A percentile compares a stretch with the other conserved stretches of the same genome.
phyloP scores from a whole-genome alignment of 805 yeast genomes.

The Pichia ethanolica region DNA sequence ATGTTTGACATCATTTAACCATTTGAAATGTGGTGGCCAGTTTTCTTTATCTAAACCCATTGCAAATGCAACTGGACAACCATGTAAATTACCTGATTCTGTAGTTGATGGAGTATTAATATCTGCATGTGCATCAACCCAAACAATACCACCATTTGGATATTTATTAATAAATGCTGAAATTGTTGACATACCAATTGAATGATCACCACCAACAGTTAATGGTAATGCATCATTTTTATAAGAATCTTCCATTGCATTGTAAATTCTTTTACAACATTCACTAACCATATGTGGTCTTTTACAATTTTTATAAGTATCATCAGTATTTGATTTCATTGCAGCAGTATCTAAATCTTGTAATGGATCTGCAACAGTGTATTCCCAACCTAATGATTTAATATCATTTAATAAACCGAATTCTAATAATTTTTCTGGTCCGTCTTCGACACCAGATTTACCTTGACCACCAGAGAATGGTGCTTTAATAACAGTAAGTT shows the following conservation, averaged over 20 bases:
- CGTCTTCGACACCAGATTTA: constrained; percentile 86
- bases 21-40: constrained; percentile 66
- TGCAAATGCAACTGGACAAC: constrained; percentile 90
- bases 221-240: constrained; percentile 52
- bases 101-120: constrained; percentile 83
- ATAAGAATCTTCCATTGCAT: constrained; percentile 49
- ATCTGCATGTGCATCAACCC: constrained; percentile 99
- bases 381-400: constrained; percentile 65
- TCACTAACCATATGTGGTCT: constrained; percentile 73
- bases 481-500: constrained; percentile 70
- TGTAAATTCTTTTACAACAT: constrained; percentile 57
- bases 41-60: constrained; percentile 67
- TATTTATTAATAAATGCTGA: constrained; percentile 69
- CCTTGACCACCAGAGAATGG: constrained; percentile 97
- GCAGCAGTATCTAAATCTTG: constrained; percentile 38
- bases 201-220: constrained; percentile 95
- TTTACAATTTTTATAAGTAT: constrained; percentile 51
- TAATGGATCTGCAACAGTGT: constrained; percentile 47
- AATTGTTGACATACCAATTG: constrained; percentile 90
- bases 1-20: constrained; percentile 53
- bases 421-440: constrained; percentile 75
- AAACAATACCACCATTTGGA: constrained; percentile 83
- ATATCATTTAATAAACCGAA: constrained; percentile 64
- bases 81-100: constrained; percentile 87
- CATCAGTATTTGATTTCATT: constrained; percentile 36